Base-by-base conservation (phyloP, 2,329 filamentous ascomycete genomes). In the Apiospora arundinis region DNA sequence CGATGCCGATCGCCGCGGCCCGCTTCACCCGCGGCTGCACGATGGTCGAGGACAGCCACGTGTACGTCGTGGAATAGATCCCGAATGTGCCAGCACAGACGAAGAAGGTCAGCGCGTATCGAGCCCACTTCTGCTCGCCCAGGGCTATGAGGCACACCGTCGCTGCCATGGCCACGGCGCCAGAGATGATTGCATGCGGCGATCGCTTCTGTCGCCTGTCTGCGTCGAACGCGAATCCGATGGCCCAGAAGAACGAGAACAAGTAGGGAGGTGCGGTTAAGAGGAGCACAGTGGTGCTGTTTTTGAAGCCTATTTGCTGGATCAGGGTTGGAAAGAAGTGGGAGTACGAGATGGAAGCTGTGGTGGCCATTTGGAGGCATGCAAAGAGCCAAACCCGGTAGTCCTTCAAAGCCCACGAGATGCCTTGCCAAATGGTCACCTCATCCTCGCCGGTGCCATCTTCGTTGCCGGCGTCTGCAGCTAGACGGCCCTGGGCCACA, bases 21-120 rank as follows among this genome's bases (percentile, higher is more conserved):
- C 84, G 85, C 77, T 86, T 86, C 75, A 86, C 85, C 7, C 83
- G 80, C 0, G 83, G 84, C 73, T 86, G 84, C 0, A 82, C 83
- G 23, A 84, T 80, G 0, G 81, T 81, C 0, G 77, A 78, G 0
- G 80, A 78, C 0, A 81, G 80, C 85, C 84, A 87, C 3, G 82
- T 83, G 0, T 86, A 77, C 48, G 83, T 83, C 21, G 86, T 80
- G 68, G 80, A 83, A 73, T 85, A 86, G 28, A 85, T 82, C 1
- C 78, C 81, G 37, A 81, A 83, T 0, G 83, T 79, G 3, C 75
- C 76, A 9, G 77, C 65, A 71, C 82, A 56, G 71, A 78, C 49
- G 49, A 79, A 71, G 67, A 76, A 63, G 72, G 71, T 74, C 40
- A 72, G 71, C 6, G 75, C 70, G 18, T 69, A 69, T 21, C 56